Evolutionary conservation across 2,329 filamentous ascomycete species (phyloP), one percentile per base, ranked within the genome.

Genomic region (Ophiostoma himal-ulmi): DNA sequence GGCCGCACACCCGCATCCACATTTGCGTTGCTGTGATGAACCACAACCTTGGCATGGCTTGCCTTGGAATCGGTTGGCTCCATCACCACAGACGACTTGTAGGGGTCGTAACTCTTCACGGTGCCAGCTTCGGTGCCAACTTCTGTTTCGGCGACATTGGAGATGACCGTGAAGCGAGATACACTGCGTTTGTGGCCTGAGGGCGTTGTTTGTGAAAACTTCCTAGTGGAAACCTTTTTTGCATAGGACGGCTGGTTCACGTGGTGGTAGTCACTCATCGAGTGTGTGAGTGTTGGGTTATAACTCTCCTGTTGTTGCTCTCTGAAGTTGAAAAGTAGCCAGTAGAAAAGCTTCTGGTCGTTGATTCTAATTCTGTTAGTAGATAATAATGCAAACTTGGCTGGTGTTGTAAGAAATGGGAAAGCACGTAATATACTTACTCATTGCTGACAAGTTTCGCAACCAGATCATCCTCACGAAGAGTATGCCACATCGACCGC

Each of bases 291-390:
- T 30, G 91, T 86, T 39, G 89, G 88, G 71, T 90, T 90, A 77
- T 95, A 98, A 76, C 97, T 92, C 77, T 98, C 94, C 1, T 96
- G 80, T 75, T 95, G 90, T 73, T 92, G 89, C 73, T 96, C 89
- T 64, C 92, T 87, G 78, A 97, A 96, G 78, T 90, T 91, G 74
- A 90, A 81, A 8, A 99, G 85, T 26, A 96, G 86, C 79, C 89
- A 91, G 79, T 98, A 99, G 79, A 98, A 97, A 74, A 94, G 85
- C 77, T 97, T 96, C 77, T 97, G 93, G 70, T 97, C 92, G 74
- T 96, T 98, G 5, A 87, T 83, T 73, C 91, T 94, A 41, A 0
- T 14, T 11, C 26, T 10, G 60, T 65, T n/a, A 68, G 26, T 11
- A 17, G 6, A 30, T 36, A 13, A 3, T 13, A 30, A 17, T 54